Conservation (phyloP, 345 rosid genomes). For the Pseudoturritis turrita region DNA sequence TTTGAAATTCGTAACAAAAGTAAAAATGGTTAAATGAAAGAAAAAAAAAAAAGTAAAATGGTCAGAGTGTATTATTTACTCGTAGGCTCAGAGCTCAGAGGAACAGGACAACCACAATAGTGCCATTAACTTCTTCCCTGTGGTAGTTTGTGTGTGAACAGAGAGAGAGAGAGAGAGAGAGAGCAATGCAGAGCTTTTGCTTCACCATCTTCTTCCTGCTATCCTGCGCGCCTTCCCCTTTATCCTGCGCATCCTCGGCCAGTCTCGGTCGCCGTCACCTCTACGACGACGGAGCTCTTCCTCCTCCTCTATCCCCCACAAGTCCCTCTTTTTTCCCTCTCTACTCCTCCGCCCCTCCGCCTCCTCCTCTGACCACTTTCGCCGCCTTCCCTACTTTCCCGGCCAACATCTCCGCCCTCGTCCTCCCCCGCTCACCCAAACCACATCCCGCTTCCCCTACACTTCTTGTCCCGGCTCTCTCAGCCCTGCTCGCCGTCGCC, state of each 20-base stretch:
- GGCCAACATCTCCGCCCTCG: slow-evolving; percentile 79
- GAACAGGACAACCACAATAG: slow-evolving; percentile 2
- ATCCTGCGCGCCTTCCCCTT: slow-evolving; percentile 6
- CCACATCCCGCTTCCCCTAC: slow-evolving; percentile 45
- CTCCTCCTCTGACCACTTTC: slow-evolving; percentile 62
- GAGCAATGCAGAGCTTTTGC: slow-evolving; percentile 20
- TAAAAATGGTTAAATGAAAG: neutral
- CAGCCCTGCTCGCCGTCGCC: slow-evolving; percentile 46
- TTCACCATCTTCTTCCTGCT: slow-evolving; percentile 31
- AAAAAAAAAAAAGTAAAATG: neutral
- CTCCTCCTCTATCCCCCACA: slow-evolving; percentile 39
- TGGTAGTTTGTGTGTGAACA: neutral
- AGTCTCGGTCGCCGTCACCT: slow-evolving; percentile 60
- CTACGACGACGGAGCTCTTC: slow-evolving; percentile 58
- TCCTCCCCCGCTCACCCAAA: slow-evolving; percentile 52
- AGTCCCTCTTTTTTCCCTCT: slow-evolving; percentile 72
- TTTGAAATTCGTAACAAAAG: neutral
- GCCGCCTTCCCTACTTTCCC: slow-evolving; percentile 71
- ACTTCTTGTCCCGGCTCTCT: slow-evolving; percentile 43
- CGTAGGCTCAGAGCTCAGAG: neutral
- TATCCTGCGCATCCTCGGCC: slow-evolving; percentile 23
- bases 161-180: neutral
- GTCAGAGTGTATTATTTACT: neutral
- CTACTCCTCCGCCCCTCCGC: slow-evolving; percentile 52
- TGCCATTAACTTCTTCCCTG: slow-evolving; percentile 8